These are phyloP conservation scores for Polyporus tsugae DNA, from an alignment of 1,284 basidiomycete genomes.

Conservation along the genomic window DNA sequence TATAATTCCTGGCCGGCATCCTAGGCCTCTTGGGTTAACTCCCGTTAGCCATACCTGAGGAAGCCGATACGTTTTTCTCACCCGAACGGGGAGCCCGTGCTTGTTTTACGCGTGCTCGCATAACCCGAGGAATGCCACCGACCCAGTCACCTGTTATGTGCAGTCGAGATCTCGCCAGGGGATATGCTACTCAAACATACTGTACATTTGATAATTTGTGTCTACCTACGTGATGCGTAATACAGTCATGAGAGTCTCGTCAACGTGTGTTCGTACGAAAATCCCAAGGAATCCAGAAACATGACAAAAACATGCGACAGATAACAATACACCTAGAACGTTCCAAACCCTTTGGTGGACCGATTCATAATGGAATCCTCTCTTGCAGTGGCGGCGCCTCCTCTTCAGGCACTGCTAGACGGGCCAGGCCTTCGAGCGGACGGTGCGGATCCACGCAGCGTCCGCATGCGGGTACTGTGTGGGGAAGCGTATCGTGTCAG, in stretches of 20 bases:
- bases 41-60: background rate
- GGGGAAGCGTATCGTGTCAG: conserved; percentile 19
- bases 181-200: background rate
- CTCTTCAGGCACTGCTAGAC: conserved; percentile 24
- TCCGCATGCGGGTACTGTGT: conserved; percentile 52
- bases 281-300: background rate
- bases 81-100: background rate
- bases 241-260: background rate
- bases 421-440: conserved; percentile 41
- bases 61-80: background rate
- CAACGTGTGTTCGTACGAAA: background rate
- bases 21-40: background rate
- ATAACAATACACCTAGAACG: background rate
- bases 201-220: background rate
- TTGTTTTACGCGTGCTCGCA: background rate
- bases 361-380: background rate
- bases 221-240: background rate
- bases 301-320: background rate
- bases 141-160: background rate
- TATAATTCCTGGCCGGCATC: background rate
- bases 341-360: background rate
- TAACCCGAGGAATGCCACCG: background rate
- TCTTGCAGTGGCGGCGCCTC: background rate
- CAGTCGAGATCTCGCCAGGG: too few species aligned
- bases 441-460: conserved; percentile 55